A percentile compares a stretch with the other conserved stretches of the same genome.
Conservation (phyloP, 805 yeast genomes). For the Yarrowia porcina region DNA sequence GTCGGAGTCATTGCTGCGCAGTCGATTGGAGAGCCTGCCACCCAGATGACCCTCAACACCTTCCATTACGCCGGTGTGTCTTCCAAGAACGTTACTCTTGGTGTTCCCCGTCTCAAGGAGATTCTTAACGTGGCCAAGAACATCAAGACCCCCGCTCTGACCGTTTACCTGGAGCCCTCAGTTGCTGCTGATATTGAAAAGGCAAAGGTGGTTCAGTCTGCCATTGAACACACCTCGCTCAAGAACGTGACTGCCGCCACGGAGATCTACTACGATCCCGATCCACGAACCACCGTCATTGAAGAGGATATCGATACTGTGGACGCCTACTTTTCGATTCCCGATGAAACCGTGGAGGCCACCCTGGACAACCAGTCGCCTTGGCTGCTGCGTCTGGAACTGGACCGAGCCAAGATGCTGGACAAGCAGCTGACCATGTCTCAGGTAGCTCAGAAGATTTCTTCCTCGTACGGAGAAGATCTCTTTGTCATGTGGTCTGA, state of each 20-base stretch:
- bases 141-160: constrained; percentile 98
- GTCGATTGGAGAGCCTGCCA: constrained; percentile 99
- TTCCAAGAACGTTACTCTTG: constrained; percentile 96
- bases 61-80: constrained; percentile 99
- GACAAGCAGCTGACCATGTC: constrained; percentile 98
- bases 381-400: constrained; percentile 93
- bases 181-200: constrained; percentile 84
- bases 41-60: constrained; percentile 94
- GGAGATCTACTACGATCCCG: constrained; percentile 96
- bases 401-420: constrained; percentile 98
- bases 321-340: constrained; percentile 94
- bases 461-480: constrained; percentile 90
- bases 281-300: constrained; percentile 94
- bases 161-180: constrained; percentile 82
- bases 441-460: constrained; percentile 94
- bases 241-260: constrained; percentile 96
- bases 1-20: constrained; percentile 98
- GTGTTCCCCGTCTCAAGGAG: constrained; percentile 99
- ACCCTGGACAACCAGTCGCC: constrained; percentile 94
- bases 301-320: constrained; percentile 97
- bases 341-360: constrained; percentile 95
- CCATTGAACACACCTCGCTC: constrained; percentile 93
- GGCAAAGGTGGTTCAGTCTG: constrained; percentile 93
- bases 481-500: constrained; percentile 98
- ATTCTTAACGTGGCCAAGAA: constrained; percentile 97